Evolutionary conservation across 805 yeast genomes (phyloP), one percentile per base, ranked within the genome.

Genomic region (Lachancea meyersii): DNA sequence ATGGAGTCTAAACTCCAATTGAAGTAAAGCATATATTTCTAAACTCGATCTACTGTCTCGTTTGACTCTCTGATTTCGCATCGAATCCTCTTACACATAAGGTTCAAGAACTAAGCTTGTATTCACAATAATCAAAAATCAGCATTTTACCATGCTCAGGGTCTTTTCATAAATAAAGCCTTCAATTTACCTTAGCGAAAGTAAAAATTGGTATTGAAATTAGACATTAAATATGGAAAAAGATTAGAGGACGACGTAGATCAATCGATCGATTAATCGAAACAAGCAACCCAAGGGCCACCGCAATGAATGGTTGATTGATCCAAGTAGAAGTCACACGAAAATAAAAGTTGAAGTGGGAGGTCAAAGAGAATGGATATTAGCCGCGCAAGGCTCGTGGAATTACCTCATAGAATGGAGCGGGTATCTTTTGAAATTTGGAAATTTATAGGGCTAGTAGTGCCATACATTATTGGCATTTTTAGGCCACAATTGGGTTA

Each of bases 401-500:
- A 23, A 7, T 4, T 26, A 11, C 13, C 13, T 26, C 28, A 26
- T 10, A 6, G 6, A 10, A 26, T 26, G 13, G 13, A 26, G 28
- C 28, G 6, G 13, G 13, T 5, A 6, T 26, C 28, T 13, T 11
- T 26, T 23, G n/a, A n/a, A n/a, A n/a, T n/a, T n/a, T n/a, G n/a
- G n/a, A n/a, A n/a, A n/a, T n/a, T n/a, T n/a, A n/a, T n/a, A n/a
- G n/a, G n/a, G n/a, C n/a, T n/a, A n/a, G n/a, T n/a, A n/a, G n/a
- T n/a, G n/a, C n/a, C n/a, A n/a, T n/a, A n/a, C n/a, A n/a, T n/a
- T n/a, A n/a, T n/a, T n/a, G n/a, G n/a, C n/a, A n/a, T 14, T 14
- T 22, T 18, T 27, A 37, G 3, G 35, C 41, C 27, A 31, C 35
- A 5, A 38, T 17, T 20, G 41, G 28, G 8, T 38, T 35, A n/a